Percentiles rank a stretch among this genome's conserved stretches.
Conservation (phyloP, 108 stramenopile species). For the Fragilaria radians region DNA sequence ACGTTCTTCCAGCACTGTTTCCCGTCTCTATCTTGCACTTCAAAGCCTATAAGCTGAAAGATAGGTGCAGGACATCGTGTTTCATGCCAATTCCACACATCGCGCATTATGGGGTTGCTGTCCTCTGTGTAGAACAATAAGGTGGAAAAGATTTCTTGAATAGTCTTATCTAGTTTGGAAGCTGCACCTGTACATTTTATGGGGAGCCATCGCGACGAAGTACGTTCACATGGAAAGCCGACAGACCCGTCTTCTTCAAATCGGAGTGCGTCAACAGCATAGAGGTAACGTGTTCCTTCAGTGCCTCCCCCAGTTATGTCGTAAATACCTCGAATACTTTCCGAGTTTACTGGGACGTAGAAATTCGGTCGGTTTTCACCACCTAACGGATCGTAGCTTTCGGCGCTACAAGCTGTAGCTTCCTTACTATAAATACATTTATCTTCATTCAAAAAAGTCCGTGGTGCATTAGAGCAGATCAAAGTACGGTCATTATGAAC, state of each 20-base stretch:
- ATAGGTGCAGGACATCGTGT: not conserved
- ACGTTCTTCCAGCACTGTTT: conserved; percentile 25
- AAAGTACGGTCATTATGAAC: not conserved
- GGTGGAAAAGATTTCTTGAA: not conserved
- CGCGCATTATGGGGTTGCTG: not conserved
- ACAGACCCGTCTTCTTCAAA: conserved; percentile 10
- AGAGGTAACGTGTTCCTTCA: conserved; percentile 14
- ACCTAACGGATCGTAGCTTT: not conserved
- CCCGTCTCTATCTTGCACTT: not conserved
- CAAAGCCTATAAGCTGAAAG: not conserved
- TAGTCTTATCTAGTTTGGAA: not conserved
- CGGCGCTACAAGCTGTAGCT: not conserved
- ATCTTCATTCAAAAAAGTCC: conserved; percentile 41
- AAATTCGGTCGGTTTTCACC: not conserved
- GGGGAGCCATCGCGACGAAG: conserved; percentile 10
- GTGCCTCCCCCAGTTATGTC: conserved; percentile 1
- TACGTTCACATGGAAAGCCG: conserved; percentile 4
- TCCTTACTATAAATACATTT: conserved; percentile 10
- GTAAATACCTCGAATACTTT: not conserved
- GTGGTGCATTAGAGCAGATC: conserved; percentile 35
- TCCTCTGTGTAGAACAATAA: not conserved
- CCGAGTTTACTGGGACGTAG: not conserved
- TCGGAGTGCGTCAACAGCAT: conserved; percentile 19
- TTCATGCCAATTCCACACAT: not conserved
- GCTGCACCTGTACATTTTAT: not conserved